phyloP scores from a whole-genome alignment of 306 rosid species.

The Gastrolobium villosum region DNA sequence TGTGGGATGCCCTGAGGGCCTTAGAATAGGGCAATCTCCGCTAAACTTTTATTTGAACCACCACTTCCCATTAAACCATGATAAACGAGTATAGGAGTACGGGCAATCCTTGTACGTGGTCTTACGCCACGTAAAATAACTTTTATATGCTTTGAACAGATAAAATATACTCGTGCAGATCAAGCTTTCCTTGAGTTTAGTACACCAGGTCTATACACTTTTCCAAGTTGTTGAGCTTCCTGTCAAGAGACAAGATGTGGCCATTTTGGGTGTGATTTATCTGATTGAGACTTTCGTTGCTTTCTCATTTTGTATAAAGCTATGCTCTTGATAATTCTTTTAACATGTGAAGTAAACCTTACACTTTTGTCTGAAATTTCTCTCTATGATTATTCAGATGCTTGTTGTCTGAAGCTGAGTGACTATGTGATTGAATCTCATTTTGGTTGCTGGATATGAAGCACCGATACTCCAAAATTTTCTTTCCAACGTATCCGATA shows the following conservation, averaged over 20 bases:
- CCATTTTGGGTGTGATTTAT: neutral
- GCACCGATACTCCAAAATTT: too few relatives aligned
- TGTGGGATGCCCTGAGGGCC: too few relatives aligned
- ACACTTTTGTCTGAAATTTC: neutral
- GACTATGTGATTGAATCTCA: neutral
- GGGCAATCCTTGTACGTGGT: too few relatives aligned
- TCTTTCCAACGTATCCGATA: too few relatives aligned
- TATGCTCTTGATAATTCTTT: neutral
- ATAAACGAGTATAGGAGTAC: too few relatives aligned
- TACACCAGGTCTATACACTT: neutral
- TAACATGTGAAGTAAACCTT: neutral
- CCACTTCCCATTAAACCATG: too few relatives aligned
- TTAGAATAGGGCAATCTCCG: neutral
- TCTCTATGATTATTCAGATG: neutral
- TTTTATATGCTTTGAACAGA: neutral
- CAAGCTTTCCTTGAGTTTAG: slow-evolving; percentile 26
- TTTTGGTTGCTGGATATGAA: slow-evolving; percentile 33
- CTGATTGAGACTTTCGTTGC: slow-evolving; percentile 11
- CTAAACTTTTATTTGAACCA: neutral
- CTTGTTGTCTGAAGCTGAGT: slow-evolving; percentile 17
- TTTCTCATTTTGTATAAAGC: slow-evolving; percentile 10
- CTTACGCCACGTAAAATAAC: neutral
- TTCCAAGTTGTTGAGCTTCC: neutral
- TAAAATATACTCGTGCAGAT: slow-evolving; percentile 4
- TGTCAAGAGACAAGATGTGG: slow-evolving; percentile 8